A percentile compares a stretch with the other conserved stretches of the same genome.
Conservation (phyloP, 331 rosid species). For the Acacia pycnantha region DNA sequence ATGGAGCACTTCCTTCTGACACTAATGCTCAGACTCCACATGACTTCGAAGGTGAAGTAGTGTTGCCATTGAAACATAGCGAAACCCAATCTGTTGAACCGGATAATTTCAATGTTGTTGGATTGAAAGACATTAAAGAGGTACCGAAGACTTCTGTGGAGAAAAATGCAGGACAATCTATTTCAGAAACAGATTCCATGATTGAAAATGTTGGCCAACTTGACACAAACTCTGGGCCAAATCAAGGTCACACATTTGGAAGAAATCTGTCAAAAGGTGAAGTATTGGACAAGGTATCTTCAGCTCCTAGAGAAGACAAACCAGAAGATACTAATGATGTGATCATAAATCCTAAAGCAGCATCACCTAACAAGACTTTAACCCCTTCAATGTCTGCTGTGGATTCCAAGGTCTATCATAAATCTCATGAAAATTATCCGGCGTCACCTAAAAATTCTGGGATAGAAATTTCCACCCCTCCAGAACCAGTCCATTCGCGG, state of each 20-base stretch:
- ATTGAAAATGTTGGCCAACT: slow-evolving; percentile 30
- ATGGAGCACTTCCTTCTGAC: slow-evolving; percentile 36
- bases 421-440: slow-evolving; percentile 32
- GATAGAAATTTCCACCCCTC: slow-evolving; percentile 67
- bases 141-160: slow-evolving; percentile 34
- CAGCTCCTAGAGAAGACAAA: slow-evolving; percentile 42
- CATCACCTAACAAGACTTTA: slow-evolving; percentile 40
- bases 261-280: slow-evolving; percentile 31
- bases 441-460: slow-evolving; percentile 45
- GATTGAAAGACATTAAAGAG: slow-evolving; percentile 44
- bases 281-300: slow-evolving; percentile 39
- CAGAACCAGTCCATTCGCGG: slow-evolving; percentile 61
- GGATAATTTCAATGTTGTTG: slow-evolving; percentile 27
- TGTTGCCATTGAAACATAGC: slow-evolving; percentile 36
- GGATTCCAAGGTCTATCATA: slow-evolving; percentile 40
- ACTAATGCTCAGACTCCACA: slow-evolving; percentile 43
- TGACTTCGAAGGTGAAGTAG: slow-evolving; percentile 38
- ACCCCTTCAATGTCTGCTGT: slow-evolving; percentile 28
- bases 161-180: slow-evolving; percentile 33
- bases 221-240: slow-evolving; percentile 31
- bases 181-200: slow-evolving; percentile 25
- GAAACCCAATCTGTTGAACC: slow-evolving; percentile 35
- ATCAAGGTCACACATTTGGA: slow-evolving; percentile 28
- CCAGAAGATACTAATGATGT: slow-evolving; percentile 38
- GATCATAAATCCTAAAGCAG: slow-evolving; percentile 34